These are phyloP conservation scores for Chaetomiaceae sp. DNA, from an alignment of 2,329 filamentous ascomycete species.

Conservation along the genomic window DNA sequence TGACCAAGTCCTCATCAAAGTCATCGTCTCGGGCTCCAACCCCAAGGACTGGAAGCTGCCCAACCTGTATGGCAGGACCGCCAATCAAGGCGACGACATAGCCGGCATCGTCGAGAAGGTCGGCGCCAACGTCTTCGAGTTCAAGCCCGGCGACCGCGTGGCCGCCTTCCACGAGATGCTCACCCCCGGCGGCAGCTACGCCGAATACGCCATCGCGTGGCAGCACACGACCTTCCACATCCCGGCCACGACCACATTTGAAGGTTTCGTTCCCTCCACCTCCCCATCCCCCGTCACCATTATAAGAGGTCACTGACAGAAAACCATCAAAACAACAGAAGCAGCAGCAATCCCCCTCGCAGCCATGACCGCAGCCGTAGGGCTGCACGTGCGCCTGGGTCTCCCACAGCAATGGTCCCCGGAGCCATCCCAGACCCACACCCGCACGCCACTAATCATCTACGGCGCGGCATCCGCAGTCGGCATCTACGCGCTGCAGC, in stretches of 20 bases:
- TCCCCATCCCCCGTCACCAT: too few relatives aligned
- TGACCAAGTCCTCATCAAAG: conserved; percentile 40
- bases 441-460: conserved; percentile 38
- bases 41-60: conserved; percentile 45
- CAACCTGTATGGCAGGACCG: conserved; percentile 17
- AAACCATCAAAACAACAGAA: conserved; percentile 24
- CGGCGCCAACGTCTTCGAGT: conserved; percentile 51
- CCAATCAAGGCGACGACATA: conserved; percentile 51
- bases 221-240: conserved; percentile 40
- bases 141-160: conserved; percentile 53
- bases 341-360: conserved; percentile 41
- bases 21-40: conserved; percentile 41
- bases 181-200: conserved; percentile 33
- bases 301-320: too few relatives aligned
- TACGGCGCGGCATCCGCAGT: conserved; percentile 54
- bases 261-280: conserved; percentile 22
- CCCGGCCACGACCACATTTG: conserved; percentile 33
- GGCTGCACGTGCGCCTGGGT: conserved; percentile 33
- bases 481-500: conserved; percentile 53
- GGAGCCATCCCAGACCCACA: neutral
- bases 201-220: conserved; percentile 40
- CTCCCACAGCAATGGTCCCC: conserved; percentile 36
- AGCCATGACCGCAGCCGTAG: conserved; percentile 40
- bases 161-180: conserved; percentile 46
- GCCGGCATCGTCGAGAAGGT: conserved; percentile 51